Evolutionary conservation across 768 basidiomycete genomes (phyloP).

Genomic region (Crucibulum laeve): DNA sequence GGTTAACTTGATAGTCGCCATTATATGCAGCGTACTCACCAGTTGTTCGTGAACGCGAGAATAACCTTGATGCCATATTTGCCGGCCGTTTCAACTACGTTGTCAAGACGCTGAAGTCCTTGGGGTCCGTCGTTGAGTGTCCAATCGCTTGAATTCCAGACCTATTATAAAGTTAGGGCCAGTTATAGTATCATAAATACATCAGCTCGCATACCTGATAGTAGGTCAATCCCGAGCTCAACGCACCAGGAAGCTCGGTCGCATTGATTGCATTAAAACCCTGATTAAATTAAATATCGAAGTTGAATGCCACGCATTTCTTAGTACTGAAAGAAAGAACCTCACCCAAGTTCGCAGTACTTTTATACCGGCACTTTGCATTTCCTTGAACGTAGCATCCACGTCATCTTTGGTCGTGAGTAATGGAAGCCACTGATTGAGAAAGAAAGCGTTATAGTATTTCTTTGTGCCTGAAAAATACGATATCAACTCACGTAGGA

Average conservation of each 20-base stretch:
- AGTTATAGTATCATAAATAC: not conserved
- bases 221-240: conserved; percentile 40
- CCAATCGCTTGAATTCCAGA: conserved; percentile 50
- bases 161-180: conserved; percentile 16
- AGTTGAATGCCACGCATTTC: too few relatives aligned
- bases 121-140: conserved; percentile 47
- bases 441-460: not conserved
- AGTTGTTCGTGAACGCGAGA: conserved; percentile 53
- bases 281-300: too few relatives aligned
- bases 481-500: conserved; percentile 35
- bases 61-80: conserved; percentile 49
- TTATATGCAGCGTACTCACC: conserved; percentile 21
- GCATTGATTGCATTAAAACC: conserved; percentile 40
- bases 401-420: conserved; percentile 44
- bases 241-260: conserved; percentile 39
- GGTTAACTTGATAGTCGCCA: not conserved
- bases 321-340: too few relatives aligned
- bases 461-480: not conserved
- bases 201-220: conserved; percentile 31
- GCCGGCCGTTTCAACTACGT: conserved; percentile 43
- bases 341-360: conserved; percentile 53
- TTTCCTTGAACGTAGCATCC: conserved; percentile 41
- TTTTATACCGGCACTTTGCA: conserved; percentile 44
- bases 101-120: conserved; percentile 49
- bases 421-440: conserved; percentile 47